A percentile compares a stretch with the other conserved stretches of the same genome.
phyloP scores from a whole-genome alignment of 345 rosid species.

The Angophora floribunda region DNA sequence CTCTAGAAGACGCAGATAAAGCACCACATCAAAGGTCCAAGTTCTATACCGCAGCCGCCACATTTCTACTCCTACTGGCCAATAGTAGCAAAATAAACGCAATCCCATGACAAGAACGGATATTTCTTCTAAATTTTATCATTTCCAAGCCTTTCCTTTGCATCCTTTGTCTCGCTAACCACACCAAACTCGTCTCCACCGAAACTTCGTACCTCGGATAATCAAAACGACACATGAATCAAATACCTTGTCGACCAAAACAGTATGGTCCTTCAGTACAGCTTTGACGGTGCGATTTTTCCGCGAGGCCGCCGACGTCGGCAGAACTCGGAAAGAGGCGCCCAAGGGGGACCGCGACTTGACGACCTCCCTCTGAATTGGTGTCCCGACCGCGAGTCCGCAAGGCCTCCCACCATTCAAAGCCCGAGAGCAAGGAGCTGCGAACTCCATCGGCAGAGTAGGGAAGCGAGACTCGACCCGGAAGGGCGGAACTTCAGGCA shows the following conservation, averaged over 20 bases:
- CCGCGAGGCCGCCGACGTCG: background rate
- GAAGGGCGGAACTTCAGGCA: background rate
- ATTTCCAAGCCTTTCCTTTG: background rate
- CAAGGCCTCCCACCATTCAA: background rate
- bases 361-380: background rate
- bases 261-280: background rate
- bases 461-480: background rate
- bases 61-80: background rate
- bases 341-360: background rate
- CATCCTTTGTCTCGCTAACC: background rate
- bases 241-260: background rate
- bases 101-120: background rate
- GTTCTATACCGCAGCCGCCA: background rate
- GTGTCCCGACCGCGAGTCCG: constrained; percentile 1
- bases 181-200: background rate
- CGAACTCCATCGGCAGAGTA: constrained; percentile 22
- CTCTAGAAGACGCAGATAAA: background rate
- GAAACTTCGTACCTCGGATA: background rate
- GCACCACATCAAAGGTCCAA: background rate
- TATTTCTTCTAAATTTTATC: background rate
- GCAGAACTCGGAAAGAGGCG: constrained; percentile 11
- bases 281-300: constrained; percentile 12
- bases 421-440: constrained; percentile 15
- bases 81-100: background rate
- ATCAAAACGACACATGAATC: background rate